Evolutionary conservation across 495 filamentous ascomycete species (phyloP).

Genomic region (Penicillium paxilli): DNA sequence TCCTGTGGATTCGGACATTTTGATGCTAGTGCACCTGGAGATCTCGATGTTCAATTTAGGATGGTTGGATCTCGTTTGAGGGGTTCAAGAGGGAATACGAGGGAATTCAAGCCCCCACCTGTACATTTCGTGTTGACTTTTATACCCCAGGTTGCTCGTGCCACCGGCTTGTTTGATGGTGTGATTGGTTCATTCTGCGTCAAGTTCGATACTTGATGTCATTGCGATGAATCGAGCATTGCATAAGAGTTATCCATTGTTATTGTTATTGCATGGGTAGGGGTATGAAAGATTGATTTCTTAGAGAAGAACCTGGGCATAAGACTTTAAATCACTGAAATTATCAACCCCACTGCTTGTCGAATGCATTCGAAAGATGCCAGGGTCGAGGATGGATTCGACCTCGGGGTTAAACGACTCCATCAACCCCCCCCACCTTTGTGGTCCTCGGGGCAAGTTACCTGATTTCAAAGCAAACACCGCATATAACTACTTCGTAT

Average conservation of each 20-base stretch:
- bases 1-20: constrained; percentile 17
- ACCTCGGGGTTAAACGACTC: neutral
- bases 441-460: constrained; percentile 2
- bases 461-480: constrained; percentile 19
- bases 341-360: no score
- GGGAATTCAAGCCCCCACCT: neutral
- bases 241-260: no score
- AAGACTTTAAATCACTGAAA: no score
- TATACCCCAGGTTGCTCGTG: neutral
- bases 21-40: neutral
- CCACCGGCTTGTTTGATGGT: neutral
- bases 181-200: neutral
- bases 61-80: no score
- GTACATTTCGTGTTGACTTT: neutral
- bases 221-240: neutral
- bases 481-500: neutral
- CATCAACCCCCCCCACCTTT: constrained; percentile 2
- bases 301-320: no score
- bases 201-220: neutral
- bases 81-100: no score
- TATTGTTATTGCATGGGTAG: no score
- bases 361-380: neutral
- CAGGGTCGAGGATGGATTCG: neutral
- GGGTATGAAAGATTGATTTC: no score
- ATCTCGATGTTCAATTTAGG: no score